phyloP scores from a whole-genome alignment of 1,139 yeast genomes.

The Yamadazyma taylorii region DNA sequence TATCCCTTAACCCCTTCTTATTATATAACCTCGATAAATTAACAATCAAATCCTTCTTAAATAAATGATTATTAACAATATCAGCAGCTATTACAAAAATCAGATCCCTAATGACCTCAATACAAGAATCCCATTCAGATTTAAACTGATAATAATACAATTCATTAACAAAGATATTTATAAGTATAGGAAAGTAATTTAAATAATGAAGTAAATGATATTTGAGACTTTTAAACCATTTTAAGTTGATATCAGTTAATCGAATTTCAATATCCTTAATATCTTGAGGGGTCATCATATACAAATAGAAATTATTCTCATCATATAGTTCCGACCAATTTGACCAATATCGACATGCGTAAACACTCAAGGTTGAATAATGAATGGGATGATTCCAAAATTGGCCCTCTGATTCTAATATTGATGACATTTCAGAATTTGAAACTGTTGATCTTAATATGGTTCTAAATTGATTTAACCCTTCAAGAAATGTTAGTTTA shows the following conservation, averaged over 20 bases:
- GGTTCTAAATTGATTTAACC: no score
- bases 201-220: neutral
- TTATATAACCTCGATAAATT: neutral
- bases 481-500: no score
- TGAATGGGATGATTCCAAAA: neutral
- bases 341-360: neutral
- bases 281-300: neutral
- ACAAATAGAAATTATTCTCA: neutral
- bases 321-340: neutral
- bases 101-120: neutral
- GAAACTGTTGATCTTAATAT: no score
- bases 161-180: neutral
- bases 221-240: neutral
- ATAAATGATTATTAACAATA: neutral
- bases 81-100: neutral
- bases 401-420: neutral
- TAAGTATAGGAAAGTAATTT: slow-evolving; percentile 1
- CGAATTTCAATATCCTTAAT: neutral
- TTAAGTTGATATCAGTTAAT: neutral
- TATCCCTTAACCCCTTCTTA: neutral
- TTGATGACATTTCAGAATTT: no score
- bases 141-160: neutral
- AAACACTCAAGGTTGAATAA: neutral
- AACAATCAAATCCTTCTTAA: neutral
- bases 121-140: neutral